Base-by-base conservation (phyloP, 2,329 filamentous ascomycete species). In the Colletotrichum incanum region DNA sequence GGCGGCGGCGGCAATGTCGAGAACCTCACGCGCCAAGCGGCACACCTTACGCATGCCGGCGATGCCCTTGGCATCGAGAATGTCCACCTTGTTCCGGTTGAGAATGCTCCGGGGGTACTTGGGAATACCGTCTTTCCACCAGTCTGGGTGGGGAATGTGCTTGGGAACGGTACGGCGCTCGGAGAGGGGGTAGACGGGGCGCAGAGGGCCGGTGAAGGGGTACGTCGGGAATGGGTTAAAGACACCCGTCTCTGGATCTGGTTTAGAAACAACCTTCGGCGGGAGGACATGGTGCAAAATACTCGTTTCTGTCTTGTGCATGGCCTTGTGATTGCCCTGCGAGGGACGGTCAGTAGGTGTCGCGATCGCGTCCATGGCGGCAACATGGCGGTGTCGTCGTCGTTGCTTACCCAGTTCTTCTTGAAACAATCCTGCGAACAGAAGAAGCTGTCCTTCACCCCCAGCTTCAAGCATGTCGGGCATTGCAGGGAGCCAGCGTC, bases 361-460 rank as follows among this genome's bases (percentile, higher is more conserved):
- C 43, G 50, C 37, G 5, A 49, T 47, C 9, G 52, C n/a, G 7
- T 37, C 20, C 23, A 9, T 9, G 6, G 52, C 61, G 55, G 45
- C 54, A 43, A n/a, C n/a, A 39, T 20, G 31, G 37, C 23, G 41
- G 26, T 18, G 31, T 62, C 7, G 8, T 31, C 11, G 20, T 20
- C 62, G 77, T 74, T 77, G 77, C 90, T 78, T 91, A 98, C 96
- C 96, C 96, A 99, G 87, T 95, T 99, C 83, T 92, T 93, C 88
- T 98, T 98, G 86, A 99, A 99, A 87, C 96, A 99, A 78, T 98
- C 96, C 83, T 99, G 96, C 37, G 95, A 95, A 86, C 96, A 99
- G 86, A 98, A 99, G 84, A 92, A 98, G 85, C 94, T 97, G 79
- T 96, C 94, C 80, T 95, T 91, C 78, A 92, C 92, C 65, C 93